phyloP scores from a whole-genome alignment of 768 basidiomycete genomes.

The Leccinum arenicola region DNA sequence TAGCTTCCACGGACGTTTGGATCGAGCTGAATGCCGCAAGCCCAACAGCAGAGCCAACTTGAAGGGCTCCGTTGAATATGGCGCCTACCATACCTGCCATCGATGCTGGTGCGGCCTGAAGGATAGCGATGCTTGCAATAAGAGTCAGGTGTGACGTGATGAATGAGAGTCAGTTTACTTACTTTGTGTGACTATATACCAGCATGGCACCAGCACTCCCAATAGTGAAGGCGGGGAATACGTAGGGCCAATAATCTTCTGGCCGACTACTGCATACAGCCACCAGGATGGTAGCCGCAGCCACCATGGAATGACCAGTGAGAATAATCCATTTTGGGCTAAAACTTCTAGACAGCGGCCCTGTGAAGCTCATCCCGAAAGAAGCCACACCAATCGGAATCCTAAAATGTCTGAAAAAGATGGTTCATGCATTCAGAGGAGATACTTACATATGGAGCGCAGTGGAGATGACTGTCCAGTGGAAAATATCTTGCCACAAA shows the following conservation, averaged over 20 bases:
- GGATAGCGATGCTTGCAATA: constrained; percentile 44
- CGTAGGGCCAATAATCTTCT: constrained; percentile 43
- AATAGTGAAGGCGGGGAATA: constrained; percentile 49
- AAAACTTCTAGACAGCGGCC: constrained; percentile 35
- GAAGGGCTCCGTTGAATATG: constrained; percentile 52
- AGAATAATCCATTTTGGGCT: constrained; percentile 47
- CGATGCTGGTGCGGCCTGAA: constrained; percentile 45
- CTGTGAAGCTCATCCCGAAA: constrained; percentile 37
- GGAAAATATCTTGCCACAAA: constrained; percentile 41
- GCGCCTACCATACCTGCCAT: constrained; percentile 55
- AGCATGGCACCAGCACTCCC: constrained; percentile 47
- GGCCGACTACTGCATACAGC: constrained; percentile 40
- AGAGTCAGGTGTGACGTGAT: not conserved
- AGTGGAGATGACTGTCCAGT: constrained; percentile 40
- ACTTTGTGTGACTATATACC: constrained; percentile 49
- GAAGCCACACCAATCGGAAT: constrained; percentile 41
- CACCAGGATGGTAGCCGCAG: constrained; percentile 40
- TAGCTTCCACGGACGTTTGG: constrained; percentile 40
- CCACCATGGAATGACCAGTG: constrained; percentile 36
- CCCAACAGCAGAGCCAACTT: constrained; percentile 51
- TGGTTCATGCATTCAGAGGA: not conserved
- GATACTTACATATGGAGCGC: constrained; percentile 38
- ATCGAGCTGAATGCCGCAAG: constrained; percentile 49
- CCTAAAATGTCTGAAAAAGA: constrained; percentile 23
- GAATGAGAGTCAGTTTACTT: constrained; percentile 15